phyloP scores from a whole-genome alignment of 768 basidiomycete species.

The Psilocybe cubensis region DNA sequence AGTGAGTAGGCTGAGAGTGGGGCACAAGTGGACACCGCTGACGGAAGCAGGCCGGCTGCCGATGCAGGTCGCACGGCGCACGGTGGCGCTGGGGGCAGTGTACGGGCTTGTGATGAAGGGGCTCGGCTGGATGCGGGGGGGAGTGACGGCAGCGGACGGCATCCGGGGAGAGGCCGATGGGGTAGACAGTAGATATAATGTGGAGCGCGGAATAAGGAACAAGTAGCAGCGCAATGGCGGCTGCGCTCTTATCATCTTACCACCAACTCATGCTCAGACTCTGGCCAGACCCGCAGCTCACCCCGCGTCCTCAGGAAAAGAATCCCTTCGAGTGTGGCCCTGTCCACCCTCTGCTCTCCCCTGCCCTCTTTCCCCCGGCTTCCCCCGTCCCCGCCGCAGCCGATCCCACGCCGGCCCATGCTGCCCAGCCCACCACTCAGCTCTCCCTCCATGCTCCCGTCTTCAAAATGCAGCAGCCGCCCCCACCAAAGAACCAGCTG shows the following conservation, averaged over 20 bases:
- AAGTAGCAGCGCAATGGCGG: constrained; percentile 13
- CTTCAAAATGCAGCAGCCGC: constrained; percentile 77
- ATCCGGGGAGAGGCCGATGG: constrained; percentile 18
- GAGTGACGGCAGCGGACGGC: constrained; percentile 22
- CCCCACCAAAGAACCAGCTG: constrained; percentile 45
- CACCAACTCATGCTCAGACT: constrained; percentile 61
- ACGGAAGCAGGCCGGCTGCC: constrained; percentile 57
- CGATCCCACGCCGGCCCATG: constrained; percentile 45
- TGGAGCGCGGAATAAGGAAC: constrained; percentile 11
- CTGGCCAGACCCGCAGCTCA: constrained; percentile 66
- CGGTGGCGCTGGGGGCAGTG: constrained; percentile 56
- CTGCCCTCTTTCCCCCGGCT: constrained; percentile 8
- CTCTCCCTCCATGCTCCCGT: constrained; percentile 87
- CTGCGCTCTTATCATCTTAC: constrained; percentile 3
- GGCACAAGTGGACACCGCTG: neutral
- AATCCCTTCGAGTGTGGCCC: constrained; percentile 65
- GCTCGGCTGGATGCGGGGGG: constrained; percentile 41
- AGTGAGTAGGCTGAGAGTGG: constrained; percentile 38
- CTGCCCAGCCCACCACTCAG: constrained; percentile 57
- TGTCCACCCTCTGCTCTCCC: constrained; percentile 41
- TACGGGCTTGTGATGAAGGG: constrained; percentile 58
- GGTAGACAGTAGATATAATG: constrained; percentile 17
- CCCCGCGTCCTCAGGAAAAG: constrained; percentile 46
- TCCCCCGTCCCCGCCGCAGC: constrained; percentile 39
- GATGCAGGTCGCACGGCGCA: constrained; percentile 50